Conservation (phyloP, 2,329 filamentous ascomycete species). For the Cytospora mali region DNA sequence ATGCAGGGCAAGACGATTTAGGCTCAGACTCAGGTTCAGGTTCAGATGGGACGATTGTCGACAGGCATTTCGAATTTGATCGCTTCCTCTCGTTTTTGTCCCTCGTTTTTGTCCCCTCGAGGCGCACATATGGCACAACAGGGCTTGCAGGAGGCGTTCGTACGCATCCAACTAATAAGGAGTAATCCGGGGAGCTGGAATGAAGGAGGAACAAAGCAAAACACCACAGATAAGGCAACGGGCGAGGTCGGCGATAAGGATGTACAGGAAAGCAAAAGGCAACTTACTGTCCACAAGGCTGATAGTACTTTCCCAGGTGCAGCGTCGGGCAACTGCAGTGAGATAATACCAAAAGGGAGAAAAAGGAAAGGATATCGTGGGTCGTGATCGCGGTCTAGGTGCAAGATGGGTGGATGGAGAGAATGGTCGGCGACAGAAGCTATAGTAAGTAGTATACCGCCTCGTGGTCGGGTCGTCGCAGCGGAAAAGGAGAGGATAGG, state of each 20-base stretch:
- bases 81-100: background rate
- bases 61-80: slow-evolving; percentile 4
- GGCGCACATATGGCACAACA: slow-evolving; percentile 12
- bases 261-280: slow-evolving; percentile 15
- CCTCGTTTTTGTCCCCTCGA: background rate
- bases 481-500: slow-evolving; percentile 22
- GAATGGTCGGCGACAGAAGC: slow-evolving; percentile 7
- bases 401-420: slow-evolving; percentile 3
- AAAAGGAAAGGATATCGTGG: background rate
- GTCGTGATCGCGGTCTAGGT: background rate
- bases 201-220: slow-evolving; percentile 22
- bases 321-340: background rate
- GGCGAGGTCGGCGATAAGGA: slow-evolving; percentile 17
- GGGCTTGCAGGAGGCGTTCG: slow-evolving; percentile 8
- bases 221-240: slow-evolving; percentile 21
- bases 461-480: slow-evolving; percentile 14
- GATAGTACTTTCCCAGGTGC: background rate
- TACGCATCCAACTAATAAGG: slow-evolving; percentile 12
- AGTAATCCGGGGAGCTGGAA: slow-evolving; percentile 15
- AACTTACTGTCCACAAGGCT: slow-evolving; percentile 22
- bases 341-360: background rate
- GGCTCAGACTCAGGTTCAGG: background rate
- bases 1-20: slow-evolving; percentile 5
- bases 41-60: slow-evolving; percentile 17
- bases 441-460: slow-evolving; percentile 15